Percentiles rank a stretch among this genome's conserved stretches.
Conservation (phyloP, 805 yeast species). For the Pichia nanzhaoensis region DNA sequence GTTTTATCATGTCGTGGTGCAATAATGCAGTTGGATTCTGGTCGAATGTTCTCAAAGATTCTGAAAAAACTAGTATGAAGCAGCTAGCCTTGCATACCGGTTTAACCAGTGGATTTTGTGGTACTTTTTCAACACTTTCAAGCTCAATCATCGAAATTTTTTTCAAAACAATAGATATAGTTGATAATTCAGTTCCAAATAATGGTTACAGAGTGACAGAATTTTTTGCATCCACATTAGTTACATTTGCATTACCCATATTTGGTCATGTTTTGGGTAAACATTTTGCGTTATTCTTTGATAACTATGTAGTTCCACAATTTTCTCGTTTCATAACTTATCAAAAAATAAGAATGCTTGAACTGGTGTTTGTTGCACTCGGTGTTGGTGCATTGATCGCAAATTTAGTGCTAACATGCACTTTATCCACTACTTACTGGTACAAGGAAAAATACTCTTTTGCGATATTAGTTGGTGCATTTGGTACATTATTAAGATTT, state of each 20-base stretch:
- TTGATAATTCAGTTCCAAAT: slow-evolving; percentile 39
- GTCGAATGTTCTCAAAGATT: slow-evolving; percentile 8
- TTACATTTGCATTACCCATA: slow-evolving; percentile 56
- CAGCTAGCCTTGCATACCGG: slow-evolving; percentile 48
- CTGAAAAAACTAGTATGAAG: slow-evolving; percentile 28
- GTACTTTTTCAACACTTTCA: slow-evolving; percentile 75
- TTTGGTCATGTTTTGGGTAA: slow-evolving; percentile 55
- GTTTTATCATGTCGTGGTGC: slow-evolving; percentile 55
- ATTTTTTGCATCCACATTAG: slow-evolving; percentile 53
- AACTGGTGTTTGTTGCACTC: slow-evolving; percentile 12
- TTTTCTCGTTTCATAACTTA: slow-evolving; percentile 10
- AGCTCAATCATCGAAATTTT: slow-evolving; percentile 53
- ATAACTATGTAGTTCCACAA: slow-evolving; percentile 10
- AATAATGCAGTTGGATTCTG: slow-evolving; percentile 15
- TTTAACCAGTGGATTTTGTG: slow-evolving; percentile 76
- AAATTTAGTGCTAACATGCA: slow-evolving; percentile 37
- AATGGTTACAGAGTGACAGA: slow-evolving; percentile 78
- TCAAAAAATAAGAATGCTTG: slow-evolving; percentile 11
- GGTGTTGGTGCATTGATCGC: slow-evolving; percentile 31
- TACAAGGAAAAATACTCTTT: slow-evolving; percentile 69
- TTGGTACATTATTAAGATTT: slow-evolving; percentile 59
- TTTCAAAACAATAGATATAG: slow-evolving; percentile 38
- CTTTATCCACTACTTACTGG: slow-evolving; percentile 26
- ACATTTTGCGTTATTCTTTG: slow-evolving; percentile 30
- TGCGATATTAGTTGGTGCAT: slow-evolving; percentile 59